Evolutionary conservation across 1,139 yeast species (phyloP), one percentile per base, ranked within the genome.

Genomic region (Pichia sp.): DNA sequence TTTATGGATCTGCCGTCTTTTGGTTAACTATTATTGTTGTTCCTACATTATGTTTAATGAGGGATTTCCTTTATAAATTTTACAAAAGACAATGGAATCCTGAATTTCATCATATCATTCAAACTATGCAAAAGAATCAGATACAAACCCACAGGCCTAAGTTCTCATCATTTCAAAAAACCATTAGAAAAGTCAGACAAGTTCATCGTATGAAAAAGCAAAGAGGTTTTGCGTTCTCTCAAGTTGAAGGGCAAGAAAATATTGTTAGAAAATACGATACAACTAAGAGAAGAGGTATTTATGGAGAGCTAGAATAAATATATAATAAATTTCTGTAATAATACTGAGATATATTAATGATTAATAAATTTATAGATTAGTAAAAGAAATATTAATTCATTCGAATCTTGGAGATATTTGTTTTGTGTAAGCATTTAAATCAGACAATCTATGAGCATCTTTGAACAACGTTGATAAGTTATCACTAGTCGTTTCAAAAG

Each of bases 171-270:
- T 94, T 94, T 74, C 98, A 94, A 66, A 89, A 86, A 67, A 97
- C 98, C 6, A 92, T 94, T 52, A 78, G 97, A 63, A 92, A 90
- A 65, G 97, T 92, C 39, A 83, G 99, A 67, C 98, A 94, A 67
- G 97, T 94, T 36, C 97, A 92, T 67, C 79, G 99, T 67, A 90
- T 92, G 85, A 87, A 95, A 64, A 94, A 92, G 63, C 98, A 92
- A 70, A 83, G 98, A 68, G 98, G 98, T 26, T 94, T 88, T 74
- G 99, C 99, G 1, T 94, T 92, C 62, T 89, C 97, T 3, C 98
- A 92, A 67, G 92, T 87, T 46, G 95, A 86, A 58, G 95, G 95
- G 44, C 97, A 92, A 67, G 95, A 88, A 55, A 82, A 83, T 63
- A 80, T 94, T 55, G 84, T 94, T 46, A 78, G 98, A 61, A 87